These are phyloP conservation scores for Tetrapisispora pingtungensis DNA, from an alignment of 805 yeast genomes.

Conservation along the genomic window DNA sequence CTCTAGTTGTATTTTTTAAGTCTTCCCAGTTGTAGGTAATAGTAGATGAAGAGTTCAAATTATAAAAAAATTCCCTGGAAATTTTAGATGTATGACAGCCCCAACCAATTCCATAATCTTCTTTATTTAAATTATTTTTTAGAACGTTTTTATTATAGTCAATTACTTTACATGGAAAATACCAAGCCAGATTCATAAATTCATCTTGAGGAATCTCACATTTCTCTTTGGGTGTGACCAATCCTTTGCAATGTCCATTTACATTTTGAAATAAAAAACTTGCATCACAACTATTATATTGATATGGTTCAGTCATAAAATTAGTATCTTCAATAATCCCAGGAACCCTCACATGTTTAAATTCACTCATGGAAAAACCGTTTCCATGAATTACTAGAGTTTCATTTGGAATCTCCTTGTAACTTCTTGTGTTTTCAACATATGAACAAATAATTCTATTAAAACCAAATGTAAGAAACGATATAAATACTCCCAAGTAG, in stretches of 20 bases:
- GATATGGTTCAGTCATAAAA: conserved; percentile 69
- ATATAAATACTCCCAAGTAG: conserved; percentile 65
- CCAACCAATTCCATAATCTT: conserved; percentile 67
- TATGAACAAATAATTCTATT: conserved; percentile 67
- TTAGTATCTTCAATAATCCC: conserved; percentile 65
- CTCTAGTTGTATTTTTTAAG: conserved; percentile 54
- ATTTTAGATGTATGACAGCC: conserved; percentile 74
- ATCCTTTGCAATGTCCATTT: conserved; percentile 76
- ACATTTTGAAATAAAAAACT: conserved; percentile 83
- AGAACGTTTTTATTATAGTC: conserved; percentile 57
- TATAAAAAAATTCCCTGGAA: conserved; percentile 62
- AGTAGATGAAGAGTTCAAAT: conserved; percentile 51
- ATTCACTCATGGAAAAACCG: conserved; percentile 55
- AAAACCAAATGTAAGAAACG: conserved; percentile 83
- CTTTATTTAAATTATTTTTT: conserved; percentile 43
- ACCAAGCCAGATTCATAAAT: conserved; percentile 75
- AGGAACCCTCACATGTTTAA: conserved; percentile 70
- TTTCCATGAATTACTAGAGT: conserved; percentile 67
- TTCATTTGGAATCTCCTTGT: conserved; percentile 43
- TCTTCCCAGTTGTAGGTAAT: conserved; percentile 89
- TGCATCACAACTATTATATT: conserved; percentile 83
- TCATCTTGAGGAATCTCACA: conserved; percentile 60
- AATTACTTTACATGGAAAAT: conserved; percentile 80
- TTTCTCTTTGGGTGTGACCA: conserved; percentile 59
- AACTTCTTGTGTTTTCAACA: conserved; percentile 38